phyloP scores from a whole-genome alignment of 257 asterid genomes.

The Paraleonurus japonicus region DNA sequence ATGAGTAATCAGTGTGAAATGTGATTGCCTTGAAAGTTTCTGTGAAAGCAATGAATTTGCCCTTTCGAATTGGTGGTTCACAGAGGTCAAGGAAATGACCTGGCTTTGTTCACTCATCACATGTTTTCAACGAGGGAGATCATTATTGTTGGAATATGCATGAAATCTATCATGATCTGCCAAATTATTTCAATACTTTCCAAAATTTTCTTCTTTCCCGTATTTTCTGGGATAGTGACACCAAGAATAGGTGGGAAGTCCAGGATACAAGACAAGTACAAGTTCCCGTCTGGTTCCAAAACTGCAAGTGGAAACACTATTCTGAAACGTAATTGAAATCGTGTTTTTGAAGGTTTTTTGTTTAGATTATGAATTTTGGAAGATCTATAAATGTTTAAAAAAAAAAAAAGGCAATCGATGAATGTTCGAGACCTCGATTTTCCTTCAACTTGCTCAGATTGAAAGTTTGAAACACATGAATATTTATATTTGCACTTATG shows the following conservation, averaged over 20 bases:
- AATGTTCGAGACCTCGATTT: too few species aligned
- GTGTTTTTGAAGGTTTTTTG: too few species aligned
- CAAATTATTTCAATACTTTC: neutral
- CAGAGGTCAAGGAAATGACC: neutral
- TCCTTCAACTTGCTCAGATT: too few species aligned
- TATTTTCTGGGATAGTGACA: neutral
- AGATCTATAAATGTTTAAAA: too few species aligned
- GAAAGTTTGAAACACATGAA: too few species aligned
- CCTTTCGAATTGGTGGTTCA: neutral
- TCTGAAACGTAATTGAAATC: too few species aligned
- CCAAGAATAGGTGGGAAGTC: neutral
- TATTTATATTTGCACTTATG: too few species aligned
- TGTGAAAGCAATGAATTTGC: slow-evolving; percentile 4
- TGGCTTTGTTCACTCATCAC: neutral
- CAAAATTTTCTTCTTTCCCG: neutral
- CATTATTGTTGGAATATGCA: slow-evolving; percentile 12
- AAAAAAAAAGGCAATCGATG: too few species aligned
- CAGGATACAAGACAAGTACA: too few species aligned
- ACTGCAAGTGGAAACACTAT: too few species aligned
- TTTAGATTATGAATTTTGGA: too few species aligned
- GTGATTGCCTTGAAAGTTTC: neutral
- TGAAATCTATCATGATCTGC: neutral
- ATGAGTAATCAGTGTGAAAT: neutral
- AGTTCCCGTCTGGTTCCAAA: too few species aligned
- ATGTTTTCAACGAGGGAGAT: neutral